Percentiles rank a stretch among this genome's conserved stretches.
These are phyloP conservation scores for Vararia minispora DNA, from an alignment of 768 basidiomycete genomes.

Conservation along the genomic window DNA sequence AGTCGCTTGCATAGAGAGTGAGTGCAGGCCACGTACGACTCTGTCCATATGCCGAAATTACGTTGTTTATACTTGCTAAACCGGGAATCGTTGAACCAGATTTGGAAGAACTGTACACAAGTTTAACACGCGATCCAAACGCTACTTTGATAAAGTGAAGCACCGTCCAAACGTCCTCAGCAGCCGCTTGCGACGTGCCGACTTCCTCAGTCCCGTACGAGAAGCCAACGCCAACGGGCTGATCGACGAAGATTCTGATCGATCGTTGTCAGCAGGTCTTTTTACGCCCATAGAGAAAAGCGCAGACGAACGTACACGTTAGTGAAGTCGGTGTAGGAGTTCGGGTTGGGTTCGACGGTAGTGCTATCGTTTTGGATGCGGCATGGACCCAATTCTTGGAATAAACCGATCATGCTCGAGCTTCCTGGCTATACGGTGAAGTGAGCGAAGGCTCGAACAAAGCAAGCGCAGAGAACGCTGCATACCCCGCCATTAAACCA, in stretches of 20 bases:
- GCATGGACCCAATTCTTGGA: constrained; percentile 28
- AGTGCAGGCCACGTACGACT: constrained; percentile 22
- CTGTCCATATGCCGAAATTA: constrained; percentile 41
- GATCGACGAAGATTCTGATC: constrained; percentile 33
- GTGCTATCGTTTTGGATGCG: constrained; percentile 41
- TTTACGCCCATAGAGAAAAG: background rate
- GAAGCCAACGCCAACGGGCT: constrained; percentile 42
- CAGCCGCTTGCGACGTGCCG: constrained; percentile 35
- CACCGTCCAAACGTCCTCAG: constrained; percentile 35
- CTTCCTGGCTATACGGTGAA: too few species aligned
- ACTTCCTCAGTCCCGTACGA: constrained; percentile 35
- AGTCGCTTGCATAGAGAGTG: too few species aligned
- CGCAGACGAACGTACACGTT: constrained; percentile 25
- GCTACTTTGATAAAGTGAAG: too few species aligned
- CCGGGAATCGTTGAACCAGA: constrained; percentile 37
- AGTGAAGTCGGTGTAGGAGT: constrained; percentile 41
- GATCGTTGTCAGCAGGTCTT: too few species aligned
- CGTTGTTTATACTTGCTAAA: constrained; percentile 29
- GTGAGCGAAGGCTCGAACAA: too few species aligned
- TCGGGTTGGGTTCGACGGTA: constrained; percentile 35
- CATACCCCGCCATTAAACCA: constrained; percentile 7
- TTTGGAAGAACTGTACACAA: constrained; percentile 31
- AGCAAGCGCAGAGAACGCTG: too few species aligned
- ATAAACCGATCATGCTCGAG: constrained; percentile 24
- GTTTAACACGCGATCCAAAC: background rate